These are phyloP conservation scores for Wilcoxina mikolae DNA, from an alignment of 495 filamentous ascomycete species.

Conservation along the genomic window DNA sequence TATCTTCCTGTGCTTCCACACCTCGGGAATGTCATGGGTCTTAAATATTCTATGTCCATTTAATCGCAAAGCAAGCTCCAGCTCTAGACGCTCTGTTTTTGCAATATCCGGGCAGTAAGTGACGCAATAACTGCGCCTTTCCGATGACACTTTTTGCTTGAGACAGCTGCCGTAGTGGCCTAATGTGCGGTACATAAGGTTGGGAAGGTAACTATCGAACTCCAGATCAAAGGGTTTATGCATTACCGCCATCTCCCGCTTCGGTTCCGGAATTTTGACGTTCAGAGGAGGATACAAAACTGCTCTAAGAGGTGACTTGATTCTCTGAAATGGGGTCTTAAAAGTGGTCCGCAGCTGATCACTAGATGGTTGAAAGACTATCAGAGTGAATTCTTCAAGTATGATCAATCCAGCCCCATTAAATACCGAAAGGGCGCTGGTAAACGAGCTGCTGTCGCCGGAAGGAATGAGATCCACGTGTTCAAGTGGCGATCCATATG, in stretches of 20 bases:
- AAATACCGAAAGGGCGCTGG: slow-evolving; percentile 19
- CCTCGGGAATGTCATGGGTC: neutral
- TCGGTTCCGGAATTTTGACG: neutral
- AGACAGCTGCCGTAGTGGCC: neutral
- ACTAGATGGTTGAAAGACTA: slow-evolving; percentile 25
- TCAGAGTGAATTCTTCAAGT: slow-evolving; percentile 21
- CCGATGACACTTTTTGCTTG: neutral
- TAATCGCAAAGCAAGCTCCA: slow-evolving; percentile 12
- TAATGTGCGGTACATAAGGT: neutral
- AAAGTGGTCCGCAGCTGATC: slow-evolving; percentile 23
- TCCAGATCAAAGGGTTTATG: neutral
- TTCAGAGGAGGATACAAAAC: slow-evolving; percentile 24
- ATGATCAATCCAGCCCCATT: slow-evolving; percentile 22
- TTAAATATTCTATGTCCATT: neutral
- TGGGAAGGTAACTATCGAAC: neutral
- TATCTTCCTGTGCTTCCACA: neutral
- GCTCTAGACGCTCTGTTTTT: slow-evolving; percentile 16
- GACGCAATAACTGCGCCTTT: slow-evolving; percentile 8
- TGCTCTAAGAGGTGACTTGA: slow-evolving; percentile 21
- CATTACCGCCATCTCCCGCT: neutral
- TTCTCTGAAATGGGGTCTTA: slow-evolving; percentile 21
- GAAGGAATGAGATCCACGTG: slow-evolving; percentile 24
- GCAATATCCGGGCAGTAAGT: slow-evolving; percentile 24
- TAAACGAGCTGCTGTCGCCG: slow-evolving; percentile 14
- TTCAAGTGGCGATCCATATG: slow-evolving; percentile 19